Base-by-base conservation (phyloP, 352 stramenopile species). In the Globisporangium emineosum region DNA sequence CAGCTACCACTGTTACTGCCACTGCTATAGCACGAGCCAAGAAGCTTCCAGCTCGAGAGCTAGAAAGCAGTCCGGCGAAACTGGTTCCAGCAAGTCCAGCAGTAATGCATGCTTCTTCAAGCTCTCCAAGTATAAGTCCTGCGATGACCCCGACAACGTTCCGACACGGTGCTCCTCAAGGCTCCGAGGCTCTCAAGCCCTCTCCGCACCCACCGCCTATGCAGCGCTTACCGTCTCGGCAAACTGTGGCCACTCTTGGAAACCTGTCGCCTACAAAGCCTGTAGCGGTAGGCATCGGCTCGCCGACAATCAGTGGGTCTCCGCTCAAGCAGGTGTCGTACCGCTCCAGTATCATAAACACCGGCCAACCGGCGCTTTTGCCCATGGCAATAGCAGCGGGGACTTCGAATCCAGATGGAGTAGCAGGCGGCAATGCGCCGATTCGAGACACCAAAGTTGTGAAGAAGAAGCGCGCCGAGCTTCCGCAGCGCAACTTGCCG, bases 401-500 rank as follows among this genome's bases (percentile, higher is more conserved):
- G 23, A 23, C 58, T 17, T 70, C 63, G 32, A 63, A 58, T 32
- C 33, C n/a, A n/a, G 71, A 68, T 62, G n/a, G 49, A 27, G 35
- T 64, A 1, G 40, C 43, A 17, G 47, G 5, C 5, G 29, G 56
- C 6, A 64, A 51, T 13, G 63, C 71, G 23, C 53, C 56, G 12
- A 93, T 93, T 60, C 85, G 82, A 10, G 85, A 93, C 57, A 91
- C 82, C 0, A 93, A 82, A 49, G 65, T 93, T 3, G 85, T 93
- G 0, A 93, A 93, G 61, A 93, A 91, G 73, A 91, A 93, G 61
- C 83, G 77, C 60, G 85, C 83, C 0, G 79, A 91, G 60, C 69
- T 93, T 1, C 85, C 85, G n/a, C 80, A 88, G 29, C 71, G 77
- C 57, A 91, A 91, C 53, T 54, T 93, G 50, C 85, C 85, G 8